A percentile compares a stretch with the other conserved stretches of the same genome.
Conservation (phyloP, 2,329 filamentous ascomycete species). For the Claviceps capensis region DNA sequence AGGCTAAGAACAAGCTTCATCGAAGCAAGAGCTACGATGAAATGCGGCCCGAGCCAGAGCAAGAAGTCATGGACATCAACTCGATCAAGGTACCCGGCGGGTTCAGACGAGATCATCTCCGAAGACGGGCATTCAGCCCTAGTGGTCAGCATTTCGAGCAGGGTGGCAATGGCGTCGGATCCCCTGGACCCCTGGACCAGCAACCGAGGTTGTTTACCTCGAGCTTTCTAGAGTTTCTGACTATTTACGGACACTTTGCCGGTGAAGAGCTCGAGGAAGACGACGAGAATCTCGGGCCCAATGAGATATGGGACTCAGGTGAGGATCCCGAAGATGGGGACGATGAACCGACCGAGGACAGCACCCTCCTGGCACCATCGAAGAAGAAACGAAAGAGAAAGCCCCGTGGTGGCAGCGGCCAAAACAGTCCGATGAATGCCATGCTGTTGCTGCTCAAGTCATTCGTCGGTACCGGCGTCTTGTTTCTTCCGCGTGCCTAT, state of each 20-base stretch:
- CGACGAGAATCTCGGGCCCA: constrained; percentile 72
- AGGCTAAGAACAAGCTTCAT: constrained; percentile 52
- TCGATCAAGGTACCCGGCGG: constrained; percentile 88
- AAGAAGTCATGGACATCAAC: constrained; percentile 71
- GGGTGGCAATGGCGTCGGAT: constrained; percentile 20
- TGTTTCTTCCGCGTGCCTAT: constrained; percentile 86
- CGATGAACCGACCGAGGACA: constrained; percentile 74
- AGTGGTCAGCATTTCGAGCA: constrained; percentile 16
- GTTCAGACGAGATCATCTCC: constrained; percentile 80
- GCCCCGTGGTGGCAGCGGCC: constrained; percentile 57
- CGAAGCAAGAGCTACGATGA: constrained; percentile 83
- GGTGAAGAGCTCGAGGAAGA: constrained; percentile 95
- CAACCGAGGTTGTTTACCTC: constrained; percentile 58
- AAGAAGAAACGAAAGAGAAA: constrained; percentile 64
- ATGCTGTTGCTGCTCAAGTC: constrained; percentile 85
- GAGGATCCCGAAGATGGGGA: constrained; percentile 56
- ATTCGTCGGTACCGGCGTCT: constrained; percentile 89
- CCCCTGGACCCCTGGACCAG: constrained; percentile 16
- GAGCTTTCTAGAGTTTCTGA: constrained; percentile 91
- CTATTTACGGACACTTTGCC: constrained; percentile 92
- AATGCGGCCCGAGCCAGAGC: constrained; percentile 63
- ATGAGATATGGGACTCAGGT: constrained; percentile 84
- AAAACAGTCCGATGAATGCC: constrained; percentile 65
- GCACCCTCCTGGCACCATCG: constrained; percentile 66
- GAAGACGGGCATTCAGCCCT: constrained; percentile 57